Evolutionary conservation across 2,329 filamentous ascomycete genomes (phyloP), one percentile per base, ranked within the genome.

Genomic region (Diplodia scrobiculata): DNA sequence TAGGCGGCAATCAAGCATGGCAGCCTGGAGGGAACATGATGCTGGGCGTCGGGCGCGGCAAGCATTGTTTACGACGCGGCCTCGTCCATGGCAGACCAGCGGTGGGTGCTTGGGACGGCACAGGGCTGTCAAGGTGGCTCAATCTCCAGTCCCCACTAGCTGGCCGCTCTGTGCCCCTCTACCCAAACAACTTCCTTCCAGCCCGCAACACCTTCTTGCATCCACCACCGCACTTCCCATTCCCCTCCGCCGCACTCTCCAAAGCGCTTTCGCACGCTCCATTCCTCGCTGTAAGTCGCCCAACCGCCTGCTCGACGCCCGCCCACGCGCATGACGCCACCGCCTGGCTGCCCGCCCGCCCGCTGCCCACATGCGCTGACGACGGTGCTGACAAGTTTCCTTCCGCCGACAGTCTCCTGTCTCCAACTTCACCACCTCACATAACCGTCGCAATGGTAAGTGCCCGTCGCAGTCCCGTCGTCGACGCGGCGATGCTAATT

Each of bases 301-400:
- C 36, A 14, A 25, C 38, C 53, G 19, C 64, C 29, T 41, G 41
- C 63, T 29, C 32, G 29, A 17, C 29, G n/a, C 29, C 45, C 19
- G 45, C 29, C 52, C 41, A 41, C 52, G 29, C 55, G 41, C 58
- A 50, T 62, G 58, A 62, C 58, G 58, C 58, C 58, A 62, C 45
- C 58, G 45, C 58, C 27, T 14, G 21, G 21, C 58, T n/a, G 58
- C 58, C 58, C 58, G 58, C 29, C 58, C 41, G 58, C 58, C 45
- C 45, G 58, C 58, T 62, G 45, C 58, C 58, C 50, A 19, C 51
- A 59, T 53, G 50, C 63, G 63, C 63, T 76, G 73, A 77, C 73
- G 75, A 74, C 72, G 73, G 41, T 62, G 58, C 76, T 77, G 71
- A 76, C 72, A 73, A 74, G 73, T 73, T 63, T 63, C 47, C 48